Conservation (phyloP, 176 grass and related monocot species). For the Carex parvula region DNA sequence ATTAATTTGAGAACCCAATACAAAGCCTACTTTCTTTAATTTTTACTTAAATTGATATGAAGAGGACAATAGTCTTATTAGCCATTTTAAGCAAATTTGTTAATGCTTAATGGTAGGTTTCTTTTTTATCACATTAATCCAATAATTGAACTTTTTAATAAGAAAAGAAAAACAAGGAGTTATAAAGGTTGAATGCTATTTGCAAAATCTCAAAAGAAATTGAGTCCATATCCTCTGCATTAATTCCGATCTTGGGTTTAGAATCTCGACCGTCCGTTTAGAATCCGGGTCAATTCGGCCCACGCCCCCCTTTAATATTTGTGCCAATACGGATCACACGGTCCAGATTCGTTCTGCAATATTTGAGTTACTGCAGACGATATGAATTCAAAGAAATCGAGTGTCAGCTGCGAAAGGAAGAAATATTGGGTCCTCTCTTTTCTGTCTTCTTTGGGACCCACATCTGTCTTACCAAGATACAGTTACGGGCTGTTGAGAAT, state of each 20-base stretch:
- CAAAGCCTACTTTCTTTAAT: not conserved
- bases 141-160: not conserved
- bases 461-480: slow-evolving; percentile 19
- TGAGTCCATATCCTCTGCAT: not conserved
- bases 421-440: not conserved
- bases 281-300: too few relatives aligned
- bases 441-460: not conserved
- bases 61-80: not conserved
- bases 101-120: not conserved
- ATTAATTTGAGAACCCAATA: not conserved
- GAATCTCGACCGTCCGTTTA: too few relatives aligned
- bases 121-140: not conserved
- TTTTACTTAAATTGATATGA: not conserved
- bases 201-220: not conserved
- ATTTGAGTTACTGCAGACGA: too few relatives aligned
- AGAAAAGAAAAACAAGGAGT: too few relatives aligned
- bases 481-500: not conserved
- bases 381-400: not conserved
- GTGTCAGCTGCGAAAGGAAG: not conserved
- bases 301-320: too few relatives aligned
- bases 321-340: too few relatives aligned
- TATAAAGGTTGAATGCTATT: not conserved
- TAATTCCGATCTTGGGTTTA: too few relatives aligned
- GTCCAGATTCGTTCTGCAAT: too few relatives aligned
- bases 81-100: not conserved